Base-by-base conservation (phyloP, 2,329 filamentous ascomycete genomes). In the Xylariaceae sp. region DNA sequence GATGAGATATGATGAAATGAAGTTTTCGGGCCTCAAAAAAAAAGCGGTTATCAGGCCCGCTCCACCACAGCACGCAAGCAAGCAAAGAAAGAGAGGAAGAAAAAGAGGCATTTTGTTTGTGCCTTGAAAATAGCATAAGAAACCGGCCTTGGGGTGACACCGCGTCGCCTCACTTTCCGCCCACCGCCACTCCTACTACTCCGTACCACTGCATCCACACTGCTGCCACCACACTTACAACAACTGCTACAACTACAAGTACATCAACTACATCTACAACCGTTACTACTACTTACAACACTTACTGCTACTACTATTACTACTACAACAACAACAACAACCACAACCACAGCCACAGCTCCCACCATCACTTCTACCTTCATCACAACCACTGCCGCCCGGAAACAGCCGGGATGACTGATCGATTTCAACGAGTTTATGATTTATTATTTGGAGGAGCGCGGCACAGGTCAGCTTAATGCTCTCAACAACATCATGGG, bases 341-440 rank as follows among this genome's bases (percentile, higher is more conserved):
- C 37, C 37, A 9, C 37, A 30, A 30, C 37, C 7, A 41, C 9
- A 9, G 9, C 37, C 37, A 10, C 37, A 41, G 13, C 37, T 13
- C 37, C 37, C 37, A 41, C 6, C 37, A 9, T 9, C 37, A 30
- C 23, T 30, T 4, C 23, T 30, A 30, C 23, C 23, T 30, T 30
- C 23, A 30, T 30, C 23, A 30, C 23, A 30, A 30, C 4, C 23
- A 30, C 37, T 11, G 13, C n/a, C 18, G 11, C 54, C 53, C 17
- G 35, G 51, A 52, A 60, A 62, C 52, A 35, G 7, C 57, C 59
- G 51, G 56, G 18, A 57, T 30, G 44, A 51, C n/a, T 17, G 34
- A 41, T 44, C 53, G 51, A 23, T 37, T 62, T 64, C 55, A 55
- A 62, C 47, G 57, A 61, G 23, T 57, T 62, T 60, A 64, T 61